Base-by-base conservation (phyloP, 208 protist genomes). In the Crithidia mellificae region DNA sequence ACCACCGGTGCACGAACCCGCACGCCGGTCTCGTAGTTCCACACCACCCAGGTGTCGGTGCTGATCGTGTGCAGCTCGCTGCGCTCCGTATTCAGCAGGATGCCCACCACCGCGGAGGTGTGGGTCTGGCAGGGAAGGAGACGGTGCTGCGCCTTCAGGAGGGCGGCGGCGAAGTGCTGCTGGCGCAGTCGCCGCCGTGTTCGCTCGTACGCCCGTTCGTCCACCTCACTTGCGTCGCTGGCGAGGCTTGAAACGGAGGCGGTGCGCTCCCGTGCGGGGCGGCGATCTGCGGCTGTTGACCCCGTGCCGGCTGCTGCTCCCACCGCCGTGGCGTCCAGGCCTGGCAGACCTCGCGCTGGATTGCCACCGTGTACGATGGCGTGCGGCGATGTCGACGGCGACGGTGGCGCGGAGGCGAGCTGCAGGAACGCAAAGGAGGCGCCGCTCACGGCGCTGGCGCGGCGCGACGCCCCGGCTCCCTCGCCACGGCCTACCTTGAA, bases 11-110 rank as follows among this genome's bases (percentile, higher is more conserved):
- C 73, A 15, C 73, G 65, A 47, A 74, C 53, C 29, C 85, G 61
- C 29, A 36, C 25, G 15, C 90, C 90, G 6, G 72, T 91, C 17
- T 67, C 38, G 32, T 84, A 59, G 43, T 78, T 54, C 90, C 90
- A 95, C 46, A 81, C 63, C 0, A 74, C 64, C 90, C 90, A 95
- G 55, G 63, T 66, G 39, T 82, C 71, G 17, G 74, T 74, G 63
- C 80, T 85, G 74, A 95, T 87, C 34, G 80, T 91, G 76, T 95
- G 83, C 50, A 92, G 56, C 66, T 81, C 72, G 15, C 25, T 57
- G 24, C 44, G 64, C 20, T 63, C 65, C 9, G 56, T 44, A 57
- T 88, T 30, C 22, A 89, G 54, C 20, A 75, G 52, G 7, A 88
- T 54, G 30, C 63, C 75, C 25, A 87, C 72, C 49, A 90, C 68